These are phyloP conservation scores for Plasmodium adleri DNA, from an alignment of 169 alveolate genomes.

Conservation along the genomic window DNA sequence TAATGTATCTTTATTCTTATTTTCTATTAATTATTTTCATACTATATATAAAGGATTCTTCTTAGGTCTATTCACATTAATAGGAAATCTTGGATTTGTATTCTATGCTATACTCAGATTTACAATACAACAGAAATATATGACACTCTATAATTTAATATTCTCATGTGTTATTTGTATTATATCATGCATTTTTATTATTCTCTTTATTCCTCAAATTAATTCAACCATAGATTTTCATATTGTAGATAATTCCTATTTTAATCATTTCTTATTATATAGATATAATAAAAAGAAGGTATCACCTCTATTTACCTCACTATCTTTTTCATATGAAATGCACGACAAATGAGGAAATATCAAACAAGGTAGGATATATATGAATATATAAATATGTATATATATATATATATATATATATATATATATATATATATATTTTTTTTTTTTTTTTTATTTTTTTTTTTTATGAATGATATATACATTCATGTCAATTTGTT, in stretches of 20 bases:
- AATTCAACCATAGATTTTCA: slow-evolving; percentile 11
- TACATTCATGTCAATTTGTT: no score
- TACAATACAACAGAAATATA: neutral
- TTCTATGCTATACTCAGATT: slow-evolving; percentile 1
- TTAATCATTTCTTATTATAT: slow-evolving; percentile 18
- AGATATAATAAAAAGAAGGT: neutral
- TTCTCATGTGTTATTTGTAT: slow-evolving; percentile 43
- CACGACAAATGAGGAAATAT: neutral
- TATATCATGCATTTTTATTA: slow-evolving; percentile 17
- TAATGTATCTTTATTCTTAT: slow-evolving; percentile 21
- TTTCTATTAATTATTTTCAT: slow-evolving; percentile 11
- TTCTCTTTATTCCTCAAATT: slow-evolving; percentile 32
- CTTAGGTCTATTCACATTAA: slow-evolving; percentile 15
- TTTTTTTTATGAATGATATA: no score
- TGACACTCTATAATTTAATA: slow-evolving; percentile 4
- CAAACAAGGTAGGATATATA: no score
- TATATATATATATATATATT: no score
- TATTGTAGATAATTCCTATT: slow-evolving; percentile 6
- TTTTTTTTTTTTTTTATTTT: no score
- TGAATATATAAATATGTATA: neutral
- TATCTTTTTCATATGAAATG: neutral
- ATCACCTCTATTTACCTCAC: slow-evolving; percentile 2
- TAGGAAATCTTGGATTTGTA: slow-evolving; percentile 26
- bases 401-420: no score
- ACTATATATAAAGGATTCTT: slow-evolving; percentile 26